phyloP scores from a whole-genome alignment of 2,329 filamentous ascomycete genomes.

The Xylaria sp. region DNA sequence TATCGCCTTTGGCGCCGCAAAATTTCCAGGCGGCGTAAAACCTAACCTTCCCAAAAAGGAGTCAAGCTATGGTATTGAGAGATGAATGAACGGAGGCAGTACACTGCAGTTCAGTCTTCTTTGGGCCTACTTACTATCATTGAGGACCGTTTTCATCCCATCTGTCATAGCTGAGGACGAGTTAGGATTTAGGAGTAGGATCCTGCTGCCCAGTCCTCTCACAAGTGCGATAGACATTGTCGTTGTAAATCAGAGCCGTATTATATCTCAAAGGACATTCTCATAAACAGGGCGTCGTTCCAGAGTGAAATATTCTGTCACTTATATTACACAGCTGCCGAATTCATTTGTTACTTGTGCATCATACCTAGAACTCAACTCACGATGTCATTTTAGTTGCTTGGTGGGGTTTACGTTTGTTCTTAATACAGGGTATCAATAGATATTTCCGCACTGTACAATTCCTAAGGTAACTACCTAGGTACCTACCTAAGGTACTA shows the following conservation, averaged over 20 bases:
- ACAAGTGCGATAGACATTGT: constrained; percentile 44
- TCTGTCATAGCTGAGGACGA: constrained; percentile 79
- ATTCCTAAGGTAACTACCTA: too few relatives aligned
- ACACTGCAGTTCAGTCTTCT: not conserved
- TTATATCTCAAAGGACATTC: constrained; percentile 1
- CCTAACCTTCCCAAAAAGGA: not conserved
- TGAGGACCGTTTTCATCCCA: constrained; percentile 65
- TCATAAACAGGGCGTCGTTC: not conserved
- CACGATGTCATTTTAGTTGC: too few relatives aligned
- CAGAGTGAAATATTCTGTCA: not conserved
- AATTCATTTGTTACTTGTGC: too few relatives aligned
- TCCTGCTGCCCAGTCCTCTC: constrained; percentile 54
- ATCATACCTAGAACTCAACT: not conserved
- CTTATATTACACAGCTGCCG: not conserved
- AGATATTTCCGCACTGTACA: too few relatives aligned
- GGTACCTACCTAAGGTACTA: not conserved
- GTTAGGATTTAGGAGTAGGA: constrained; percentile 84
- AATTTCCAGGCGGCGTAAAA: not conserved
- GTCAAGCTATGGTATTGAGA: not conserved
- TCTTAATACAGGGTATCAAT: not conserved
- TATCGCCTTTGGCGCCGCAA: not conserved
- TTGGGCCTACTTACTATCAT: constrained; percentile 43
- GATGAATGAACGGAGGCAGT: not conserved
- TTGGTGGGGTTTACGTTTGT: not conserved
- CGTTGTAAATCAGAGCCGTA: not conserved